Evolutionary conservation across 768 basidiomycete species (phyloP), one percentile per base, ranked within the genome.

Genomic region (Tylopilus felleus): DNA sequence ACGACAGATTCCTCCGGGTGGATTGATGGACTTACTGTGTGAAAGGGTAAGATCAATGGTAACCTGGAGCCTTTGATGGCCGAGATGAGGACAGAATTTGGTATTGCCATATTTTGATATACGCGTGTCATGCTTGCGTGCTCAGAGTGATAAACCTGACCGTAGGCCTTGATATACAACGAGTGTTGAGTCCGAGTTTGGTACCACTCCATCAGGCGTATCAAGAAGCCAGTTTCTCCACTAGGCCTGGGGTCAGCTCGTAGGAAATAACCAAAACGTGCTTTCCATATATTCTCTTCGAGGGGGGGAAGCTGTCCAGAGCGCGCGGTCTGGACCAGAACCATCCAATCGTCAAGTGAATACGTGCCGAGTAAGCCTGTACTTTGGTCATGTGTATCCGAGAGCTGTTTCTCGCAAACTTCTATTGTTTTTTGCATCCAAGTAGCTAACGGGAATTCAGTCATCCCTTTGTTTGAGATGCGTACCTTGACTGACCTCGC

Each of bases 21-120:
- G 23, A 48, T 25, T 4, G 22, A 35, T 9, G 27, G 19, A 53
- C 75, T 53, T 50, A 78, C 77, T 23, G 77, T 77, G 47, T 80
- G 77, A 62, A 80, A 80, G 1, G 79, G 79, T 8, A 80, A 57
- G 19, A 80, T 74, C 25, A 73, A 69, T 2, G 77, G 76, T 8
- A 76, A 61, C 5, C 61, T 65, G 13, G 70, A 73, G 17, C 63
- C 51, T 48, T 63, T 63, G 38, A 75, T 62, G 41, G 58, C 48
- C 22, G 58, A 53, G 45, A 65, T 38, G 46, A 68, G 49, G 49
- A 49, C 38, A 29, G 61, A 57, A 41, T 56, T 41, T 49, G 63
- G 65, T n/a, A 61, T 59, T 9, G 43, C 41, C 47, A 43, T 49
- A 39, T 35, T 54, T 51, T 43, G 55, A 36, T 44, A 52, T n/a